Evolutionary conservation across 495 filamentous ascomycete species (phyloP), one percentile per base, ranked within the genome.

Genomic region (Achaetomiella virescens): DNA sequence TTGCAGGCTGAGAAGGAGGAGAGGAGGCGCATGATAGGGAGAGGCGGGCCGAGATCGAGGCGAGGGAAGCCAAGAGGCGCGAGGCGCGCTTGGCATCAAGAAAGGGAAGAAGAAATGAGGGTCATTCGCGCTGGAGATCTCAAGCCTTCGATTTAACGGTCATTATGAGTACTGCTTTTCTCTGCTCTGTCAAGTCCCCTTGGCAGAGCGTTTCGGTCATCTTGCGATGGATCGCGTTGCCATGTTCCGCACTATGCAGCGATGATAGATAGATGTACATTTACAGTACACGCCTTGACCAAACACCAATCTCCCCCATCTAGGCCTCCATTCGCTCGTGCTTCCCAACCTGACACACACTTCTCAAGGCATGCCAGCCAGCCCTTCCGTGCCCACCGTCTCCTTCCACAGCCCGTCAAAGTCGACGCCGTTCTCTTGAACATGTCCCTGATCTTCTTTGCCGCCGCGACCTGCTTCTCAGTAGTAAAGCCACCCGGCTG

Each of bases 391-490:
- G 0, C 87, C 88, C 3, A 87, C 88, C 27, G 87, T 75, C 35
- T 84, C 80, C 47, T 77, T 75, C 82, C 87, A 86, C 57, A 93
- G 84, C n/a, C 74, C 71, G 45, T 88, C 84, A 69, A 92, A 92
- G 60, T 92, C 81, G 5, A 95, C 78, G 0, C 81, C 83, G 22
- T 86, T 77, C 29, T 79, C 44, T 81, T 76, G 65, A 95, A 93
- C 68, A 91, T 67, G 12, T 72, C 81, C 64, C 75, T 80, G 76
- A 58, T 81, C 81, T 78, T 79, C 18, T 79, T 55, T 61, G 89
- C 86, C 2, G 82, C 80, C 46, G 76, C 76, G 21, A 77, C 68
- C 70, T 91, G 87, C 59, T 80, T 75, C 61, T 90, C 86, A 3
- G 72, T 65, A 1, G 81, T 85, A 62, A 91, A 91, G 0, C 86